A percentile compares a stretch with the other conserved stretches of the same genome.
Evolutionary conservation across 805 yeast genomes (phyloP).

Genomic region (Komagataella pastoris): DNA sequence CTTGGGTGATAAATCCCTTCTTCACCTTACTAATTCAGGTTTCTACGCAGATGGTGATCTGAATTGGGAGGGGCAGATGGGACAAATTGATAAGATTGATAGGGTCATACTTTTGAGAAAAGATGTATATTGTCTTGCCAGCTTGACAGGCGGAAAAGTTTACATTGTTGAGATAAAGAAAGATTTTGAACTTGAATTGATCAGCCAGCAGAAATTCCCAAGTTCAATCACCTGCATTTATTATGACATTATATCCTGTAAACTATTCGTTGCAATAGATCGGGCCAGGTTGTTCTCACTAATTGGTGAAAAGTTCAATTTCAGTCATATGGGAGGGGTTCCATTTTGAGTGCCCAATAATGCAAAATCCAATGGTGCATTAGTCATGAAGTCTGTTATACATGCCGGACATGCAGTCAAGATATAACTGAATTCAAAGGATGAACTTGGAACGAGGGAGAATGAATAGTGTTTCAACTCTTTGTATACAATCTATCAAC

Average conservation of each 20-base stretch:
- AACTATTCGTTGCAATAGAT: neutral
- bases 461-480: too few species aligned
- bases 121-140: neutral
- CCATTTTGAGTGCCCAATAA: neutral
- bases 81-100: neutral
- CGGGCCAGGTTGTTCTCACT: neutral
- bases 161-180: neutral
- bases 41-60: neutral
- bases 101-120: neutral
- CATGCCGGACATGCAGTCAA: neutral
- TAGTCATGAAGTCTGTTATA: neutral
- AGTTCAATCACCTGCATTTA: neutral
- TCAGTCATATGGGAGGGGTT: neutral
- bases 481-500: too few species aligned
- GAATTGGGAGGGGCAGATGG: neutral
- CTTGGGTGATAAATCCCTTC: neutral
- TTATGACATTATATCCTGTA: neutral
- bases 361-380: neutral
- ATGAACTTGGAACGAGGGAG: too few species aligned
- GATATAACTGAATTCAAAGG: neutral
- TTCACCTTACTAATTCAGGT: neutral
- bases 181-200: neutral
- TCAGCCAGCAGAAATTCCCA: neutral
- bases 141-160: neutral
- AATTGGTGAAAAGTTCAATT: neutral